A percentile compares a stretch with the other conserved stretches of the same genome.
phyloP scores from a whole-genome alignment of 1,284 basidiomycete genomes.

The Apiotrichum domesticum region DNA sequence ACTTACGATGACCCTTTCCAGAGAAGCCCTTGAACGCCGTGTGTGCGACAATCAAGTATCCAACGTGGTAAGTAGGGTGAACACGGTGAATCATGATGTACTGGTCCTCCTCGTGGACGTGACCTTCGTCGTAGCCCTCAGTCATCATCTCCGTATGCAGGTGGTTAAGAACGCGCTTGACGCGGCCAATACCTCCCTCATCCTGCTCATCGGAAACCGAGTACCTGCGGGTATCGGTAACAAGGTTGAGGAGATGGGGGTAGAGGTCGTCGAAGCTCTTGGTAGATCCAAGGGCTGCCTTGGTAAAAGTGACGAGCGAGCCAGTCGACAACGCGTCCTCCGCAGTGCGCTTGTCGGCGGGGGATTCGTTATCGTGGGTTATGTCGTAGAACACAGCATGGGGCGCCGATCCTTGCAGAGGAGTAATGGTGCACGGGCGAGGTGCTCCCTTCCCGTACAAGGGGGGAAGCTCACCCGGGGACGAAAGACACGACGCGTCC shows the following conservation, averaged over 20 bases:
- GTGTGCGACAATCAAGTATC: conserved; percentile 82
- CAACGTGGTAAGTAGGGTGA: conserved; percentile 81
- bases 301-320: conserved; percentile 77
- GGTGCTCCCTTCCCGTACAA: conserved; percentile 67
- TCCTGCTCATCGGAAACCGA: conserved; percentile 55
- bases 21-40: conserved; percentile 80
- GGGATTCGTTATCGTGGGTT: conserved; percentile 93
- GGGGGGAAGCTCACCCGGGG: conserved; percentile 64
- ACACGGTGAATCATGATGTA: conserved; percentile 88
- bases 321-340: conserved; percentile 90
- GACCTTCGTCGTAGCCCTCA: conserved; percentile 74
- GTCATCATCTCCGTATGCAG: conserved; percentile 84
- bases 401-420: conserved; percentile 74
- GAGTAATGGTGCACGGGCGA: conserved; percentile 65
- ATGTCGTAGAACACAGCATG: conserved; percentile 90
- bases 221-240: conserved; percentile 73
- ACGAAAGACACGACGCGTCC: conserved; percentile 77
- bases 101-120: conserved; percentile 91
- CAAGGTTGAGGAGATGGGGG: conserved; percentile 79
- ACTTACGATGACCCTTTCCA: conserved; percentile 67
- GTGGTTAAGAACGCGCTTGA: conserved; percentile 78
- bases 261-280: conserved; percentile 97
- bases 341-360: conserved; percentile 76
- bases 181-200: conserved; percentile 57
- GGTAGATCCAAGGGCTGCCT: conserved; percentile 79